Evolutionary conservation across 73 alveolate genomes (phyloP).

Genomic region (Urostyla sp.): DNA sequence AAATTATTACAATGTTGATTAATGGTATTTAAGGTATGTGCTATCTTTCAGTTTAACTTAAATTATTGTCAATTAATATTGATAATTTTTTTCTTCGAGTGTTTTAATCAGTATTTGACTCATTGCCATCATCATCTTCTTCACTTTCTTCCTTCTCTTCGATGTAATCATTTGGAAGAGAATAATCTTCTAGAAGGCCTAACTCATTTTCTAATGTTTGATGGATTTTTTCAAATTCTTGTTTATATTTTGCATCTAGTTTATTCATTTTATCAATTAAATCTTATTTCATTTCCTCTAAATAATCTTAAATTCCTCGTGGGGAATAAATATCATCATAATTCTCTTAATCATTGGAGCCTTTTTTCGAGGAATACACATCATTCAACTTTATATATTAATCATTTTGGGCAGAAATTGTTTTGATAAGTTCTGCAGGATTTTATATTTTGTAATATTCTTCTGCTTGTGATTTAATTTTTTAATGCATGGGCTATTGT

Average conservation of each 20-base stretch:
- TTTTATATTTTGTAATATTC: neutral
- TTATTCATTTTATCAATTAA: neutral
- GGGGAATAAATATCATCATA: too few species aligned
- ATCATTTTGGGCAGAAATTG: neutral
- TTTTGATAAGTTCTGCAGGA: neutral
- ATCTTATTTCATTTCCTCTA: constrained; percentile 7
- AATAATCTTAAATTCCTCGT: neutral
- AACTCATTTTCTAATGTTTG: constrained; percentile 15
- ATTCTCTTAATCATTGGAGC: neutral
- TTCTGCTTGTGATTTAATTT: neutral
- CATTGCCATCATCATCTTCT: neutral
- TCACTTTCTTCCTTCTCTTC: neutral
- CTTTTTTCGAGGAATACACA: too few species aligned
- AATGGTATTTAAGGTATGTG: too few species aligned
- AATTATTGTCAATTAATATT: too few species aligned
- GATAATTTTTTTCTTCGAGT: too few species aligned
- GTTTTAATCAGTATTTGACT: neutral
- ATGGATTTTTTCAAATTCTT: constrained; percentile 6
- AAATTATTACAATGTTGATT: too few species aligned
- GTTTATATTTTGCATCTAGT: constrained; percentile 6
- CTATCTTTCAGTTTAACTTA: too few species aligned
- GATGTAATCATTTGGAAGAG: neutral
- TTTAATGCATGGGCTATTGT: neutral
- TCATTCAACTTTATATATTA: too few species aligned
- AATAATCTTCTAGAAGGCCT: constrained; percentile 31